Conservation (phyloP, 2,329 filamentous ascomycete genomes). For the Cordyceps cicadae region DNA sequence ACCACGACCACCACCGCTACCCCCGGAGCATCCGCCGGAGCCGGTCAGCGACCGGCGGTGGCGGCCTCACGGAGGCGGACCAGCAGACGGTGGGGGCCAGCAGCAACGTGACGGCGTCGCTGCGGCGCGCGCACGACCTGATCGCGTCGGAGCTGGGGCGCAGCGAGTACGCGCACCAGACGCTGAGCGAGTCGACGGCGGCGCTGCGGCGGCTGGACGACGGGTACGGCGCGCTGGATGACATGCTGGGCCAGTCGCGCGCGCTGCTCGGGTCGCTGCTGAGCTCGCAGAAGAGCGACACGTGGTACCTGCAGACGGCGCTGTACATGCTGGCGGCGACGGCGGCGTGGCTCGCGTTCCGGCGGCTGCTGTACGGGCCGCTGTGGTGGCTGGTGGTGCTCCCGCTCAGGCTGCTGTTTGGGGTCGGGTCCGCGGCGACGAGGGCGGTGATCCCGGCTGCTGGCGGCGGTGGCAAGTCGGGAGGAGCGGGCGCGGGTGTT, state of each 20-base stretch:
- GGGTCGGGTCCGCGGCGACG: slow-evolving; percentile 47
- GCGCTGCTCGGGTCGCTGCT: slow-evolving; percentile 72
- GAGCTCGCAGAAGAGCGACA: slow-evolving; percentile 87
- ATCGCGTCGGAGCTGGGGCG: slow-evolving; percentile 78
- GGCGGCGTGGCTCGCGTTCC: slow-evolving; percentile 76
- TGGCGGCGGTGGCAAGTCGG: slow-evolving; percentile 17
- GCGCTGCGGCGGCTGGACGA: slow-evolving; percentile 75
- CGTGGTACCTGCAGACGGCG: slow-evolving; percentile 91
- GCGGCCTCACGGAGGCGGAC: slow-evolving; percentile 51
- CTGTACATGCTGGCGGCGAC: slow-evolving; percentile 75
- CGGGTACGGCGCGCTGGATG: slow-evolving; percentile 71
- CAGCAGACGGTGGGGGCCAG: slow-evolving; percentile 68
- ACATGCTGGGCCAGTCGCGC: slow-evolving; percentile 64
- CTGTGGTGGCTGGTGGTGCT: slow-evolving; percentile 83
- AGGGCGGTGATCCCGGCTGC: slow-evolving; percentile 37
- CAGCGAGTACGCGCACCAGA: slow-evolving; percentile 84
- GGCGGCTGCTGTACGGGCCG: slow-evolving; percentile 79
- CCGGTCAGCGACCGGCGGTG: slow-evolving; percentile 16
- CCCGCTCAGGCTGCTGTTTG: slow-evolving; percentile 62
- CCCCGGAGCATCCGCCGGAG: slow-evolving; percentile 22
- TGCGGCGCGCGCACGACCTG: slow-evolving; percentile 77
- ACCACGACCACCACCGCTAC: slow-evolving; percentile 9
- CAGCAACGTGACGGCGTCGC: slow-evolving; percentile 72
- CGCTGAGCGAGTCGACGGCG: slow-evolving; percentile 72
- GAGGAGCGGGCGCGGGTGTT: slow-evolving; percentile 19